Percentiles rank a stretch among this genome's conserved stretches.
Evolutionary conservation across 2,329 filamentous ascomycete species (phyloP).

Genomic region (Grosmannia clavigera): DNA sequence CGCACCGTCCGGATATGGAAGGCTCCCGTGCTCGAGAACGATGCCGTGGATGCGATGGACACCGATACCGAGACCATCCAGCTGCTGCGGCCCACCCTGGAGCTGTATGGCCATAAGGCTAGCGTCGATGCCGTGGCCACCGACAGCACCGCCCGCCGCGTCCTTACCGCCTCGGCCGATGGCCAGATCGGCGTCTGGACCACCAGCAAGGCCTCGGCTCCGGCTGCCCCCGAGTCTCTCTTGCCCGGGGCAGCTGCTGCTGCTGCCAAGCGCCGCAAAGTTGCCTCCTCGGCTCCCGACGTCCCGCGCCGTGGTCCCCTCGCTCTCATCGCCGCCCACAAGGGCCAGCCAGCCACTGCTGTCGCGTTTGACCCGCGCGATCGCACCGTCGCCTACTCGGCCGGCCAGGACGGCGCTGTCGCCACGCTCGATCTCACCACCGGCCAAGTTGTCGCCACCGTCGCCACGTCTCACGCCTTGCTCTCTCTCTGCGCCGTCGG

Average conservation of each 20-base stretch:
- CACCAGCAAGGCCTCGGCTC: constrained; percentile 34
- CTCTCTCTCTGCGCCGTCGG: constrained; percentile 66
- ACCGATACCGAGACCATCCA: constrained; percentile 42
- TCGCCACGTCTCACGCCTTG: constrained; percentile 73
- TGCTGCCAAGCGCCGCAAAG: constrained; percentile 65
- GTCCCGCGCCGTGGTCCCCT: constrained; percentile 66
- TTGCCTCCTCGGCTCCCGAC: constrained; percentile 36
- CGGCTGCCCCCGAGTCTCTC: constrained; percentile 55
- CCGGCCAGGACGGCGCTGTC: constrained; percentile 81
- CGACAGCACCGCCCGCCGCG: constrained; percentile 56
- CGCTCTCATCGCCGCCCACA: constrained; percentile 59
- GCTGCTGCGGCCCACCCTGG: constrained; percentile 32
- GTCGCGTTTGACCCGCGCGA: constrained; percentile 79
- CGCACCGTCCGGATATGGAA: constrained; percentile 83
- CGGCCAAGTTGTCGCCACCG: constrained; percentile 61
- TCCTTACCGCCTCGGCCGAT: constrained; percentile 79
- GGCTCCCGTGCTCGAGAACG: constrained; percentile 56
- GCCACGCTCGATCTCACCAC: constrained; percentile 88
- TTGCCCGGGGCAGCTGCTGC: constrained; percentile 41
- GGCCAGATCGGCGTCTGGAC: constrained; percentile 83
- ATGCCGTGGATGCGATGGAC: constrained; percentile 48
- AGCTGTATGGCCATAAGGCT: constrained; percentile 29
- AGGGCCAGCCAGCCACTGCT: constrained; percentile 55
- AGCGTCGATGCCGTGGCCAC: constrained; percentile 63
- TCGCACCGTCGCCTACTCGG: constrained; percentile 79